These are phyloP conservation scores for Backusella mclennaniae DNA, from an alignment of 192 early-diverging fungal genomes.

Conservation along the genomic window DNA sequence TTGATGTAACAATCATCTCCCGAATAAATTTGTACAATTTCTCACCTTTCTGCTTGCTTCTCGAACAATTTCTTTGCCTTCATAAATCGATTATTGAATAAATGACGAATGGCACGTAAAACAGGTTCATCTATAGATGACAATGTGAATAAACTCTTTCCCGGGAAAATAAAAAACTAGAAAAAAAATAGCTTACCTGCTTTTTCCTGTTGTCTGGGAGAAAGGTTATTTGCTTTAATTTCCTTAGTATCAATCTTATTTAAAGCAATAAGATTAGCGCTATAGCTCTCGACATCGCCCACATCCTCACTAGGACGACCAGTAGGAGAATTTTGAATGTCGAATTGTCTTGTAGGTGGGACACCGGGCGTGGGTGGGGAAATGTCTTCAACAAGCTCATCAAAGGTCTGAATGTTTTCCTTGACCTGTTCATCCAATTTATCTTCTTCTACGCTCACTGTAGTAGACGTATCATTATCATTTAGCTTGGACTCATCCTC, in stretches of 20 bases:
- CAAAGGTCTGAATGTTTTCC: neutral
- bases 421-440: neutral
- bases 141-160: neutral
- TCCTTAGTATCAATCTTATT: constrained; percentile 22
- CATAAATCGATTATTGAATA: constrained; percentile 55
- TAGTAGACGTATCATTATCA: neutral
- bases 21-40: neutral
- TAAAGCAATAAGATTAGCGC: constrained; percentile 20
- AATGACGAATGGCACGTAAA: constrained; percentile 33
- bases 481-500: neutral
- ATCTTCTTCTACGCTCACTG: constrained; percentile 1
- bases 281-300: constrained; percentile 5
- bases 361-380: constrained; percentile 34
- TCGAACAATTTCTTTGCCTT: constrained; percentile 51
- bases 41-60: constrained; percentile 39
- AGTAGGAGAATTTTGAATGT: neutral
- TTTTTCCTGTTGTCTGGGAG: constrained; percentile 30
- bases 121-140: constrained; percentile 25
- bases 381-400: constrained; percentile 5
- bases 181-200: constrained; percentile 12
- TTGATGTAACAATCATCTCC: neutral
- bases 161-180: neutral
- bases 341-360: constrained; percentile 7
- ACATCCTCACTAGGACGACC: constrained; percentile 11
- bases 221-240: constrained; percentile 24